Percentiles rank a stretch among this genome's conserved stretches.
Conservation (phyloP, 495 filamentous ascomycete species). For the Thermothielavioides terrestris region DNA sequence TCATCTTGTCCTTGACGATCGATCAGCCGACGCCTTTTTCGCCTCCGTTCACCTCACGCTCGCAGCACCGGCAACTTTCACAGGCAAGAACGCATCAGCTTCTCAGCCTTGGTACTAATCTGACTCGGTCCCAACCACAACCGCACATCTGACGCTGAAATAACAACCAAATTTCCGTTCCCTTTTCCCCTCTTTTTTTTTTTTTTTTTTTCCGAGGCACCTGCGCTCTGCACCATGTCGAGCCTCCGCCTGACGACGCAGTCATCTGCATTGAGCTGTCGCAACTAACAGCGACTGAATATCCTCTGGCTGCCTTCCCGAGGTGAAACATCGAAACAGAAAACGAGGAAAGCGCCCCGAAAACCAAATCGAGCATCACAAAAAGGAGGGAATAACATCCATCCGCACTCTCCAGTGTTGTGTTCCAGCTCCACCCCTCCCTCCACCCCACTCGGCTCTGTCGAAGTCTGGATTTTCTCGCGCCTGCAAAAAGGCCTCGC, state of each 20-base stretch:
- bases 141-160: not conserved
- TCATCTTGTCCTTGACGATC: slow-evolving; percentile 11
- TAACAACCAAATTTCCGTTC: not conserved
- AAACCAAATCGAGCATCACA: not conserved
- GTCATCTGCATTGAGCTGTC: slow-evolving; percentile 13
- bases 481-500: slow-evolving; percentile 1
- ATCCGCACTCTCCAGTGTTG: slow-evolving; percentile 4
- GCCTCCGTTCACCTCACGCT: slow-evolving; percentile 1
- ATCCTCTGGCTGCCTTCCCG: not conserved
- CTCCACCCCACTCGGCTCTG: slow-evolving; percentile 9
- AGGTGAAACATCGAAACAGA: not conserved
- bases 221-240: slow-evolving; percentile 8
- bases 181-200: no score
- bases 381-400: slow-evolving; percentile 3
- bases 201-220: no score
- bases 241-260: slow-evolving; percentile 12
- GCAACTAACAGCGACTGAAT: slow-evolving; percentile 8
- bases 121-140: not conserved
- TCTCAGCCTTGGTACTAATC: not conserved
- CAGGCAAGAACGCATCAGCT: not conserved
- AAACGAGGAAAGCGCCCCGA: not conserved
- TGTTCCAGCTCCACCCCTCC: slow-evolving; percentile 5
- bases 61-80: slow-evolving; percentile 1
- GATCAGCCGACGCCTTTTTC: slow-evolving; percentile 15
- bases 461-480: slow-evolving; percentile 10